Percentiles rank a stretch among this genome's conserved stretches.
phyloP scores from a whole-genome alignment of 2,329 filamentous ascomycete genomes.

The Aureobasidium pullulans region DNA sequence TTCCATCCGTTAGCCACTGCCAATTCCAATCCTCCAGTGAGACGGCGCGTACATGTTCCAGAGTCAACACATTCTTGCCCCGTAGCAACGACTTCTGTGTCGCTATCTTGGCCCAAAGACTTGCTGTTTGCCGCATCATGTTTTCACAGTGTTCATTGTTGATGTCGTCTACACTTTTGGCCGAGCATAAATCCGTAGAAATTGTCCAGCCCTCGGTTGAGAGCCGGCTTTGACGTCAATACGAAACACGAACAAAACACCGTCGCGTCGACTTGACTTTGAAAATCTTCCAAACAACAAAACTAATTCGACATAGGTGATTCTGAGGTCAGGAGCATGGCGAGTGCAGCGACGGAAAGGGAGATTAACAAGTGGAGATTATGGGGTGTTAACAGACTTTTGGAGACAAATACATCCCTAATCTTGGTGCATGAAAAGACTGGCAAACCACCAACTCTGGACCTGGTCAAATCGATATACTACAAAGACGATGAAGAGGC shows the following conservation, averaged over 20 bases:
- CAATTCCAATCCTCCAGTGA: background rate
- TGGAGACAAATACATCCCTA: background rate
- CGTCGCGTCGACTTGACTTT: background rate
- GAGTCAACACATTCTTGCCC: constrained; percentile 25
- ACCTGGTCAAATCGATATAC: background rate
- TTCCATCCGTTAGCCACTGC: background rate
- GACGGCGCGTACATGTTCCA: constrained; percentile 27
- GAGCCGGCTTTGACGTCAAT: background rate
- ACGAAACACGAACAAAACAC: constrained; percentile 9
- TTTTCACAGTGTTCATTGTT: background rate
- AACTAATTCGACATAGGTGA: background rate
- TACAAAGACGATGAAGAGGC: background rate
- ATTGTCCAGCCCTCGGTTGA: constrained; percentile 2
- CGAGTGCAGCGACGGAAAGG: background rate
- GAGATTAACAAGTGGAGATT: constrained; percentile 2
- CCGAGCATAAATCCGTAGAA: background rate
- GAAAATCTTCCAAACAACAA: background rate
- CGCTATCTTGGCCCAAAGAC: constrained; percentile 24
- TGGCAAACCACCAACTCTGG: background rate
- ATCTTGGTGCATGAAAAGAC: background rate
- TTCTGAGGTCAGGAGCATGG: background rate
- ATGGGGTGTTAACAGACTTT: constrained; percentile 2
- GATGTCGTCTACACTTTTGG: constrained; percentile 13
- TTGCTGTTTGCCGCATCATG: constrained; percentile 8
- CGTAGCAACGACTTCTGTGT: constrained; percentile 22